Percentiles rank a stretch among this genome's conserved stretches.
Evolutionary conservation across 2,329 filamentous ascomycete genomes (phyloP).

Genomic region (Cordyceps pruinosa): DNA sequence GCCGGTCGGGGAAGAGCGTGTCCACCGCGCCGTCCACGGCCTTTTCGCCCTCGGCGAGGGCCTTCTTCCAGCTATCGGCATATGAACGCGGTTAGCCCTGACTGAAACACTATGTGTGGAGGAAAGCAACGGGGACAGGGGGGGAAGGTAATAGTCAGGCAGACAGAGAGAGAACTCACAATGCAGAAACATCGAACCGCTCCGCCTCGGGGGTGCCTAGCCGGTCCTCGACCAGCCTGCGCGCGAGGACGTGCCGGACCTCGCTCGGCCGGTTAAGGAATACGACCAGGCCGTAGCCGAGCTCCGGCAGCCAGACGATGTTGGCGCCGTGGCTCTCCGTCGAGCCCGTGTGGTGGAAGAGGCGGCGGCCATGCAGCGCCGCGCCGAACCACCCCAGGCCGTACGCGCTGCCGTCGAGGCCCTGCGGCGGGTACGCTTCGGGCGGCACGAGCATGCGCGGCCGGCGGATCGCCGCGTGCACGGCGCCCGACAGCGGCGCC

Average conservation of each 20-base stretch:
- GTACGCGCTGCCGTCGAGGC: slow-evolving; percentile 17
- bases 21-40: slow-evolving; percentile 27
- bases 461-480: slow-evolving; percentile 23
- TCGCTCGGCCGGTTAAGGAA: slow-evolving; percentile 36
- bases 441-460: slow-evolving; percentile 24
- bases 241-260: slow-evolving; percentile 23
- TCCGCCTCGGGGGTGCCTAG: slow-evolving; percentile 17
- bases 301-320: slow-evolving; percentile 27
- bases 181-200: slow-evolving; percentile 16
- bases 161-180: too few species aligned
- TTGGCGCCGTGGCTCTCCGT: slow-evolving; percentile 21
- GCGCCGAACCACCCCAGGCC: slow-evolving; percentile 24
- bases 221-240: slow-evolving; percentile 26
- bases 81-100: neutral
- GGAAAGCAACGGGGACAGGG: too few species aligned
- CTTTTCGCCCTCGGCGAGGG: neutral
- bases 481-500: slow-evolving; percentile 19
- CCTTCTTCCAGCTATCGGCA: neutral
- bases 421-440: slow-evolving; percentile 15
- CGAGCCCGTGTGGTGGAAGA: slow-evolving; percentile 25
- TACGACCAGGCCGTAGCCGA: slow-evolving; percentile 25
- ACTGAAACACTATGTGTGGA: too few species aligned
- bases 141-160: too few species aligned
- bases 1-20: slow-evolving; percentile 31
- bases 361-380: slow-evolving; percentile 21